These are phyloP conservation scores for Melastoma candidum DNA, from an alignment of 441 rosid genomes.

Conservation along the genomic window DNA sequence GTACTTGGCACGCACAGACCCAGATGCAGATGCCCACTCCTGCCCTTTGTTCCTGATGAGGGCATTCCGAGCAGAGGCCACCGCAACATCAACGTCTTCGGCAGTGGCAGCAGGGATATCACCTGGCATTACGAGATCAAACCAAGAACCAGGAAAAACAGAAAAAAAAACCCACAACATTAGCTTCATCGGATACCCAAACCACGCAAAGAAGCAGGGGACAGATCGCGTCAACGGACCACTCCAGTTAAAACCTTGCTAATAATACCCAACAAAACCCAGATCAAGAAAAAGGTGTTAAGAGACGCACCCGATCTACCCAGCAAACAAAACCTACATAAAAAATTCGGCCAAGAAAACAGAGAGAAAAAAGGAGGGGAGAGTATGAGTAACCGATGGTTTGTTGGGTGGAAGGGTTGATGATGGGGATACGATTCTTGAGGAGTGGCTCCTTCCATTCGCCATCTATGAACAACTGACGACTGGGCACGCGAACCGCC, in stretches of 20 bases:
- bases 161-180: too few species aligned
- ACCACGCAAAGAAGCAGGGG: too few species aligned
- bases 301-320: too few species aligned
- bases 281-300: too few species aligned
- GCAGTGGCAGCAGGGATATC: conserved; percentile 89
- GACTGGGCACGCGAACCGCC: conserved; percentile 49
- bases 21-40: conserved; percentile 76
- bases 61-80: conserved; percentile 74
- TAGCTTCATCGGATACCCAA: too few species aligned
- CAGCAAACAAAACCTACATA: too few species aligned
- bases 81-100: conserved; percentile 91
- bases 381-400: conserved; percentile 39
- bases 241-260: too few species aligned
- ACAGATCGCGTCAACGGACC: too few species aligned
- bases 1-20: conserved; percentile 77
- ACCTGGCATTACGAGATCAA: conserved; percentile 31
- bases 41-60: conserved; percentile 62
- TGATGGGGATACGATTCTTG: conserved; percentile 56
- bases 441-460: conserved; percentile 73
- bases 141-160: background rate
- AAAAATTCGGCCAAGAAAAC: too few species aligned
- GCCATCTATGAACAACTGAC: conserved; percentile 78
- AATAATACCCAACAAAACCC: too few species aligned
- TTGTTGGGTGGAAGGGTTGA: conserved; percentile 79
- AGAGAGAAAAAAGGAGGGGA: too few species aligned